Conservation (phyloP, 768 basidiomycete genomes). For the Cubamyces lactineus region DNA sequence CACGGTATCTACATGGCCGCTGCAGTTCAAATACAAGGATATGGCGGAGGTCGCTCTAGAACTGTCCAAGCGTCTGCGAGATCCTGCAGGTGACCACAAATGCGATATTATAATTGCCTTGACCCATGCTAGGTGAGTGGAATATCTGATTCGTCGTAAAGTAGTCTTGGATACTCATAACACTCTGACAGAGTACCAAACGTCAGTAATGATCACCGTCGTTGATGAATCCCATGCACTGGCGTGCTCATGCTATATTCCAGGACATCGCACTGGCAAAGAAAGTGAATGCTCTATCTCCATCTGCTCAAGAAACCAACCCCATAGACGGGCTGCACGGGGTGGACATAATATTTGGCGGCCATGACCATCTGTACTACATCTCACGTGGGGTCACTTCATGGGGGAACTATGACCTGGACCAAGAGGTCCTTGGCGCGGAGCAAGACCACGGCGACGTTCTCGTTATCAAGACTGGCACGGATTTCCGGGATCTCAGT, state of each 20-base stretch:
- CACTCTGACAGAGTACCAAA: slow-evolving; percentile 35
- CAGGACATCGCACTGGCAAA: slow-evolving; percentile 78
- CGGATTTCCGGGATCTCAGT: slow-evolving; percentile 87
- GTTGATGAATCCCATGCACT: background rate
- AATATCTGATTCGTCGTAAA: background rate
- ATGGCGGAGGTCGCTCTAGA: slow-evolving; percentile 76
- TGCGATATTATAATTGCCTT: slow-evolving; percentile 87
- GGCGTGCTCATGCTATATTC: background rate
- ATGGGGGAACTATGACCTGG: slow-evolving; percentile 69
- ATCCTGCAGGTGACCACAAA: slow-evolving; percentile 64
- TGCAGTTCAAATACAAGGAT: slow-evolving; percentile 72
- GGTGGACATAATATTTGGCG: slow-evolving; percentile 82
- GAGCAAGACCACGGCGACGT: slow-evolving; percentile 75
- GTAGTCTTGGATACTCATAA: background rate
- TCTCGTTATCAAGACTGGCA: slow-evolving; percentile 83
- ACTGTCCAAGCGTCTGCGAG: slow-evolving; percentile 73
- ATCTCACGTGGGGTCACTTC: slow-evolving; percentile 62
- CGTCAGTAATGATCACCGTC: slow-evolving; percentile 21
- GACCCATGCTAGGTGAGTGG: slow-evolving; percentile 73
- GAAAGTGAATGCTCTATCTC: slow-evolving; percentile 60
- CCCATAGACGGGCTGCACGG: slow-evolving; percentile 64
- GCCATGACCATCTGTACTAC: slow-evolving; percentile 88
- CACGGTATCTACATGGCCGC: slow-evolving; percentile 86
- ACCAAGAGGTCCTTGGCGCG: slow-evolving; percentile 58
- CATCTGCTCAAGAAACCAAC: slow-evolving; percentile 48